phyloP scores from a whole-genome alignment of 352 stramenopile genomes.

The Peronospora farinosa region DNA sequence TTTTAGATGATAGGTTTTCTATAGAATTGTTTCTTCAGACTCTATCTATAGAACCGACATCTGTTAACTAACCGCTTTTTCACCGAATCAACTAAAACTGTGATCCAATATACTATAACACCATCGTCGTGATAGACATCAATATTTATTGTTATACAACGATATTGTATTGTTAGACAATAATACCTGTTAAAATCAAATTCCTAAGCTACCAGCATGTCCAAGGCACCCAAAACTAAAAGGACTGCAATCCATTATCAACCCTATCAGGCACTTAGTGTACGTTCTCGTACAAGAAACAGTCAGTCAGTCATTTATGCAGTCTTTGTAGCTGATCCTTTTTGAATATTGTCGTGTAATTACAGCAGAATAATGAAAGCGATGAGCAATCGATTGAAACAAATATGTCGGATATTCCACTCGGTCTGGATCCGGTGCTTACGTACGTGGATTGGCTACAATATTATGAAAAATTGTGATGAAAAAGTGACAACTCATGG shows the following conservation, averaged over 20 bases:
- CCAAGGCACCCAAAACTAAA: slow-evolving; percentile 73
- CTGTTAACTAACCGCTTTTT: too few relatives aligned
- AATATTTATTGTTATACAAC: too few relatives aligned
- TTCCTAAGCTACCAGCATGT: slow-evolving; percentile 33
- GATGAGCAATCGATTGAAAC: slow-evolving; percentile 42
- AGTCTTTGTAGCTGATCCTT: not conserved
- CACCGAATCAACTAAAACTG: too few relatives aligned
- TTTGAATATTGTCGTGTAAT: not conserved
- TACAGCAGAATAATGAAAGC: slow-evolving; percentile 20
- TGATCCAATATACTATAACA: too few relatives aligned
- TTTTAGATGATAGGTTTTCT: slow-evolving; percentile 3
- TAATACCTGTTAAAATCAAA: too few relatives aligned
- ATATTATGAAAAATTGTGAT: not conserved
- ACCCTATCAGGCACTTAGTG: slow-evolving; percentile 58
- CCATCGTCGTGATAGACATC: too few relatives aligned
- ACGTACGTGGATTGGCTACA: slow-evolving; percentile 9
- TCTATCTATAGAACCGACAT: not conserved
- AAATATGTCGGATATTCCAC: slow-evolving; percentile 40
- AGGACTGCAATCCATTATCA: slow-evolving; percentile 73
- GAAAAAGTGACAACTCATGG: not conserved
- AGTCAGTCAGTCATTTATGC: not conserved
- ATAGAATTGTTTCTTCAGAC: not conserved
- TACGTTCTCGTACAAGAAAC: slow-evolving; percentile 9
- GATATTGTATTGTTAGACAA: too few relatives aligned
- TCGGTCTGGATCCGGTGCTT: slow-evolving; percentile 72